A percentile compares a stretch with the other conserved stretches of the same genome.
Conservation (phyloP, 2,329 filamentous ascomycete genomes). For the Penicillium janthinellum region DNA sequence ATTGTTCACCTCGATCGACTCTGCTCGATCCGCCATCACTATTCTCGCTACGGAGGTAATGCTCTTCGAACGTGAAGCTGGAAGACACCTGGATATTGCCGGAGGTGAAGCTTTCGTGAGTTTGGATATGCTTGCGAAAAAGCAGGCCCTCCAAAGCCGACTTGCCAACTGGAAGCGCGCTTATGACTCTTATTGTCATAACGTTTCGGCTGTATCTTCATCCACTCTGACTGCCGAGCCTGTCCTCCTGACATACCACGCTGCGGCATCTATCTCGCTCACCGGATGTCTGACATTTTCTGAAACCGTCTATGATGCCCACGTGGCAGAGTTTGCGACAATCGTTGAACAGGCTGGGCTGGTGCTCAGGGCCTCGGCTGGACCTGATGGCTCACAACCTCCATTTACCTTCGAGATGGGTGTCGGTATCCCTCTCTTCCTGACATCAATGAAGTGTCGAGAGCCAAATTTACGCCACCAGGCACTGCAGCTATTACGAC, state of each 20-base stretch:
- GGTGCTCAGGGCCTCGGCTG: conserved; percentile 9
- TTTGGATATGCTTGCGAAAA: conserved; percentile 4
- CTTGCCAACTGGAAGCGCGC: conserved; percentile 12
- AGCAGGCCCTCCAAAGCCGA: conserved; percentile 3
- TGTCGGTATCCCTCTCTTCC: conserved; percentile 24
- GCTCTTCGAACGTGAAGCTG: conserved; percentile 22
- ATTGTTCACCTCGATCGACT: conserved; percentile 8
- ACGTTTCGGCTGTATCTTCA: neutral
- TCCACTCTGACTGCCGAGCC: conserved; percentile 5
- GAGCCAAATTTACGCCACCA: conserved; percentile 21
- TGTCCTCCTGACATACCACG: conserved; percentile 11
- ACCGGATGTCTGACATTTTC: conserved; percentile 17
- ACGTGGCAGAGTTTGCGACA: conserved; percentile 13
- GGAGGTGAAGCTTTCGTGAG: conserved; percentile 5
- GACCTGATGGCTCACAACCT: conserved; percentile 14
- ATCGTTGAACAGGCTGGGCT: conserved; percentile 16
- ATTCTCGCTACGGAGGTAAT: conserved; percentile 13
- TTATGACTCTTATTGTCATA: conserved; percentile 12
- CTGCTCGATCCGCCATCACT: conserved; percentile 14
- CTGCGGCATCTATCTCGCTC: conserved; percentile 15
- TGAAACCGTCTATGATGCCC: conserved; percentile 20
- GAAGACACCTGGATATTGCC: conserved; percentile 3
- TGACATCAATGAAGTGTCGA: conserved; percentile 30
- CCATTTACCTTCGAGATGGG: conserved; percentile 31
- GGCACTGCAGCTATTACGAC: conserved; percentile 24